Evolutionary conservation across 2,329 filamentous ascomycete species (phyloP), one percentile per base, ranked within the genome.

Genomic region (Trichoderma pleuroti): DNA sequence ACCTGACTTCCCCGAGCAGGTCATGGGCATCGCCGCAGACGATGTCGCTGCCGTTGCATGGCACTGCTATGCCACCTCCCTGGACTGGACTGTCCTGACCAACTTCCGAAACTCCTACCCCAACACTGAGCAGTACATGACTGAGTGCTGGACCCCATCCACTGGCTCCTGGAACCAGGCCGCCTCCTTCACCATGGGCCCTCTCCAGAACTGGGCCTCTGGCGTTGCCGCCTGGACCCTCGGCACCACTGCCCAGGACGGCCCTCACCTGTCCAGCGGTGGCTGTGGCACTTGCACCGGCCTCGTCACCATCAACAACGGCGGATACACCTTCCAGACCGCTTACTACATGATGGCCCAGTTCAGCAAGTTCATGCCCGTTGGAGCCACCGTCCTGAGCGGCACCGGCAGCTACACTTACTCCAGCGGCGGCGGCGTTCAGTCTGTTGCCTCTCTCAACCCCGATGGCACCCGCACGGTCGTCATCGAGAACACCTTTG

Each of bases 301-400:
- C 11, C 81, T 90, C 9, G 86, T 88, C 62, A 85, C 85, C 16
- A 81, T 90, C 72, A 86, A 90, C 78, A 75, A 79, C 18, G 78
- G 77, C 26, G 80, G 78, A 4, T 86, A 86, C 75, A 78, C 77
- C 2, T 81, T 82, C 70, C 82, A 81, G 30, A 80, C 83, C 2
- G 84, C 85, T 68, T 86, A 86, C 76, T 86, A 86, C 74, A 84
- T 85, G 80, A 78, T 87, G 68, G 84, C 83, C 4, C 85, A 87
- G 75, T 85, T 85, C 75, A 82, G 80, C 75, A 81, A 79, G 71
- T 85, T 83, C 75, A 84, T 86, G 71, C 81, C 82, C 16, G 77
- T 78, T 18, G 83, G 83, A 42, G 83, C 83, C 0, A 79, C 78
- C 8, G 79, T 84, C 36, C 76, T 85, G 16, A 74, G 71, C 72